Conservation (phyloP, 2,329 filamentous ascomycete species). For the Diplodia scrobiculata region DNA sequence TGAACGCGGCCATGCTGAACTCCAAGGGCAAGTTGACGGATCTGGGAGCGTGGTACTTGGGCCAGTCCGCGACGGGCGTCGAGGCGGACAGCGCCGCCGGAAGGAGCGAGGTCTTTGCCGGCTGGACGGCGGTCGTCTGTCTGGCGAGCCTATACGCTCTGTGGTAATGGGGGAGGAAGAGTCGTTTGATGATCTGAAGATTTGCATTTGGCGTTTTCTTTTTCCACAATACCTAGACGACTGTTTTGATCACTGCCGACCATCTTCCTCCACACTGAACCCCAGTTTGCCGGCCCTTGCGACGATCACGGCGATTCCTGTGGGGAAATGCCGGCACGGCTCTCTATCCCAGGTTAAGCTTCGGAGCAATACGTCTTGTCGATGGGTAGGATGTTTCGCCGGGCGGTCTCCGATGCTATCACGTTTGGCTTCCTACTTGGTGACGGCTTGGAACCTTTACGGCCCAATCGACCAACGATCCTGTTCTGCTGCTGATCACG, state of each 20-base stretch:
- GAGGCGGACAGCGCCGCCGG: constrained; percentile 40
- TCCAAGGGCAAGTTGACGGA: constrained; percentile 69
- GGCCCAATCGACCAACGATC: too few relatives aligned
- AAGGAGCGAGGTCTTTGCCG: constrained; percentile 26
- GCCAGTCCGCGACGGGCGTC: constrained; percentile 49
- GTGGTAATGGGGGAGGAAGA: constrained; percentile 7
- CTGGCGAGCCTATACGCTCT: constrained; percentile 23
- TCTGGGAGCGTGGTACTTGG: constrained; percentile 77
- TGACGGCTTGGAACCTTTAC: too few relatives aligned
- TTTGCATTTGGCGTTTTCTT: constrained; percentile 7
- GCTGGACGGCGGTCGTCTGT: constrained; percentile 31
- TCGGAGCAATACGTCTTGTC: constrained; percentile 6
- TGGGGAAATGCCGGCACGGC: constrained; percentile 12
- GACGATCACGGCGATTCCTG: not conserved
- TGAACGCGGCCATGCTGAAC: constrained; percentile 71
- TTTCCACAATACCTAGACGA: not conserved
- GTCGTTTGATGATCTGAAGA: not conserved
- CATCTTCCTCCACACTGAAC: not conserved
- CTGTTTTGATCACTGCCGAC: too few relatives aligned
- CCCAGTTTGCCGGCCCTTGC: not conserved
- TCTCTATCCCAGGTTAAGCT: constrained; percentile 11
- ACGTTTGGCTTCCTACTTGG: too few relatives aligned
- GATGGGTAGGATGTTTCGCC: not conserved
- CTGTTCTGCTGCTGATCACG: not conserved
- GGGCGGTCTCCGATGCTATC: not conserved